phyloP scores from a whole-genome alignment of 2,329 filamentous ascomycete species.

The Penicillium concentricum region DNA sequence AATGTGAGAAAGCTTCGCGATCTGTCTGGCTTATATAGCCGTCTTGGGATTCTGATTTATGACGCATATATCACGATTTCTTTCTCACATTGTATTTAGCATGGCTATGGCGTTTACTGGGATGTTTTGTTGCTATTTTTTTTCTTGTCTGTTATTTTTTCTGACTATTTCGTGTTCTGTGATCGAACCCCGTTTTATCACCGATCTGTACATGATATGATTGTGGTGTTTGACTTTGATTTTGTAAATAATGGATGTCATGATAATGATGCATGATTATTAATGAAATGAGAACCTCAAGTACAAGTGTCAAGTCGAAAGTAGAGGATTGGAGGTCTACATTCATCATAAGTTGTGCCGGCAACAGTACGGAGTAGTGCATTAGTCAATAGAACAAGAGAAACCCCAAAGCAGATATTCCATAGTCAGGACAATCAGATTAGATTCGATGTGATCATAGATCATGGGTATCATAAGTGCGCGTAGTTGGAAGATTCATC shows the following conservation, averaged over 20 bases:
- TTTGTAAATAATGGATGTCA: slow-evolving; percentile 14
- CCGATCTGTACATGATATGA: slow-evolving; percentile 1
- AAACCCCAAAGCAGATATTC: not conserved
- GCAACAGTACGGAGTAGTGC: not conserved
- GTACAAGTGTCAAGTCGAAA: not conserved
- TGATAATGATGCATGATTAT: slow-evolving; percentile 20
- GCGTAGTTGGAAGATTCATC: not conserved
- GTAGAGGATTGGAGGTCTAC: not conserved
- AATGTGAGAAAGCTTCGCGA: not conserved
- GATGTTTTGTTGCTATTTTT: not conserved
- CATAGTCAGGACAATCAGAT: not conserved
- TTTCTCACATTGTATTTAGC: not conserved
- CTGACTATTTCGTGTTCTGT: not conserved
- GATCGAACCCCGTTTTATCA: not conserved
- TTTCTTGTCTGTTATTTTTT: not conserved
- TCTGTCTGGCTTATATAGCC: not conserved
- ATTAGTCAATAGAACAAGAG: not conserved
- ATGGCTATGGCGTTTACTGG: not conserved
- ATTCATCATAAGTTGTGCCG: not conserved
- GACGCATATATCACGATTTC: not conserved
- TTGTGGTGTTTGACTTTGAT: not conserved
- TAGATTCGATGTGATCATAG: not conserved
- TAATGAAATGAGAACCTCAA: slow-evolving; percentile 3
- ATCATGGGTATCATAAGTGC: slow-evolving; percentile 15
- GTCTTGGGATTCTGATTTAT: not conserved